phyloP scores from a whole-genome alignment of 495 filamentous ascomycete species.

The Xylaria flabelliformis region DNA sequence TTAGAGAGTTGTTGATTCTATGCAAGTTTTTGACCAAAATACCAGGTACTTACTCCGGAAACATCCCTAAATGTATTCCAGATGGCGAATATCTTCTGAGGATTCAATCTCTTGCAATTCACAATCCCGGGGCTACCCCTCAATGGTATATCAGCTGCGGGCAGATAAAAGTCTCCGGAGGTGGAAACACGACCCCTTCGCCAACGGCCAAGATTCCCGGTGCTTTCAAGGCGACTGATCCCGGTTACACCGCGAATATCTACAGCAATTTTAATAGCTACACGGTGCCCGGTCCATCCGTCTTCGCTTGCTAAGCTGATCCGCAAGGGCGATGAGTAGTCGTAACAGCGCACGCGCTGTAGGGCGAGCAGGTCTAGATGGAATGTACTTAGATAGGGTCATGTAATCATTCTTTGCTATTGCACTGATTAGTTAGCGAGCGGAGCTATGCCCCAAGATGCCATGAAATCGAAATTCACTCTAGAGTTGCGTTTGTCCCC shows the following conservation, averaged over 20 bases:
- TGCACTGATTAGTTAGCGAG: neutral
- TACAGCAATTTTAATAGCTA: slow-evolving; percentile 40
- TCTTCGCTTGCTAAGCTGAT: slow-evolving; percentile 35
- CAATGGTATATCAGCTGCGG: slow-evolving; percentile 65
- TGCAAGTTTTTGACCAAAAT: neutral
- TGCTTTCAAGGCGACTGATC: slow-evolving; percentile 60
- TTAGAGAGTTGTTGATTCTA: neutral
- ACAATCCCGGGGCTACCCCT: slow-evolving; percentile 59
- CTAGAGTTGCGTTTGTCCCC: neutral
- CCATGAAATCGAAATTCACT: neutral
- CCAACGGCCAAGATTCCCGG: slow-evolving; percentile 60
- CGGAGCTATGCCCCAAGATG: neutral
- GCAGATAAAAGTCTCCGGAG: slow-evolving; percentile 63
- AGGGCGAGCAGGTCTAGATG: too few species aligned
- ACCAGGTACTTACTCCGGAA: slow-evolving; percentile 55
- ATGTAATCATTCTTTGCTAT: neutral
- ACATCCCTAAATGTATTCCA: slow-evolving; percentile 60
- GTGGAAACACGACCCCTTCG: slow-evolving; percentile 54
- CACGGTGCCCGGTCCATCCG: slow-evolving; percentile 37
- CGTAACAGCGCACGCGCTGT: neutral
- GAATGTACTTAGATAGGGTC: neutral
- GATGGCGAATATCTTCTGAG: slow-evolving; percentile 68
- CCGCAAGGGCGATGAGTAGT: neutral
- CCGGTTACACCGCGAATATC: slow-evolving; percentile 51
- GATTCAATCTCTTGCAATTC: slow-evolving; percentile 66